phyloP scores from a whole-genome alignment of 23 red algal species.

The Agarophyton chilense region DNA sequence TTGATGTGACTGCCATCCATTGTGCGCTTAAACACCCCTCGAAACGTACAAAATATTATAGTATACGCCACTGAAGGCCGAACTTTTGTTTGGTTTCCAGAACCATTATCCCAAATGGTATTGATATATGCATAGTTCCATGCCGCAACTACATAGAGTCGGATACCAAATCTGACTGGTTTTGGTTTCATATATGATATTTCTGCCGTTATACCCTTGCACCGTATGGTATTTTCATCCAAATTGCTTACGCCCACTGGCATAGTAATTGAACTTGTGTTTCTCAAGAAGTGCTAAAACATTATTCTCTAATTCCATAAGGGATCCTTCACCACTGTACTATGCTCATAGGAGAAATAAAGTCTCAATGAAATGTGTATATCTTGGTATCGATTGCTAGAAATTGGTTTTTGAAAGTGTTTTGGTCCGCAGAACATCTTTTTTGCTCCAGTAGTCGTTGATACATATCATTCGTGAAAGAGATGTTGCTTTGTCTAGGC shows the following conservation, averaged over 20 bases:
- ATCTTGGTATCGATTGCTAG: not conserved
- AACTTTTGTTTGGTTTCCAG: slow-evolving; percentile 1
- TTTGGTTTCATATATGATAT: not conserved
- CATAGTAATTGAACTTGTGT: not conserved
- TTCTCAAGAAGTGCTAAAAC: not conserved
- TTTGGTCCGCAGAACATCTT: not conserved
- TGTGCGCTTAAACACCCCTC: not conserved
- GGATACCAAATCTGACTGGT: not conserved
- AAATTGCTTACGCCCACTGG: not conserved
- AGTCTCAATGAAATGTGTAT: not conserved
- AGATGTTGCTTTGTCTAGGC: not conserved
- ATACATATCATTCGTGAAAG: not conserved
- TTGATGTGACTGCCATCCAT: too few species aligned
- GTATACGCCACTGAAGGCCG: not conserved
- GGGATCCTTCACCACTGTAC: not conserved
- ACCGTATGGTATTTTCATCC: slow-evolving; percentile 22
- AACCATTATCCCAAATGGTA: slow-evolving; percentile 5
- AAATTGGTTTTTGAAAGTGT: not conserved
- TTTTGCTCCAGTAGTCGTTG: not conserved
- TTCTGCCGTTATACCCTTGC: not conserved
- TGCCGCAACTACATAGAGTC: slow-evolving; percentile 5
- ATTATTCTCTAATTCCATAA: slow-evolving; percentile 15
- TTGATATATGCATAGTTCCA: not conserved
- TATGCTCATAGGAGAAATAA: slow-evolving; percentile 1
- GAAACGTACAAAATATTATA: not conserved